These are phyloP conservation scores for Zygosaccharomyces bailii DNA, from an alignment of 805 yeast genomes.

Conservation along the genomic window DNA sequence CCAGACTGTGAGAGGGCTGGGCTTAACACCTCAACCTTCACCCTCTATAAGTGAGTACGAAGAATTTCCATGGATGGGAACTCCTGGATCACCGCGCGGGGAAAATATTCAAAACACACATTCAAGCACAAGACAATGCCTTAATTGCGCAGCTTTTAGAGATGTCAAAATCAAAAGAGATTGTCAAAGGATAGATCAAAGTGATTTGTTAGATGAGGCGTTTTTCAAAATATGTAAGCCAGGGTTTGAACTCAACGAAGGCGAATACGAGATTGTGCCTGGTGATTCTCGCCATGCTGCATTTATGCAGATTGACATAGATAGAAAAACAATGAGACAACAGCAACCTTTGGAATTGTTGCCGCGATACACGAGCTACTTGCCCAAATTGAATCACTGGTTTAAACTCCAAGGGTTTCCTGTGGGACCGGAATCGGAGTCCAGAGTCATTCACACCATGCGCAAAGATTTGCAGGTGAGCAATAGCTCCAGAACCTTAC, in stretches of 20 bases:
- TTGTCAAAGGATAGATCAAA: conserved; percentile 29
- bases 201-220: conserved; percentile 29
- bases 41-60: conserved; percentile 39
- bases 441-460: conserved; percentile 49
- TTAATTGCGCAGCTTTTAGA: conserved; percentile 15
- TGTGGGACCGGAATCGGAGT: conserved; percentile 46
- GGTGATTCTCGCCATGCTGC: conserved; percentile 27
- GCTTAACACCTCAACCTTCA: conserved; percentile 36
- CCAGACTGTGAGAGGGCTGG: conserved; percentile 12
- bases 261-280: conserved; percentile 18
- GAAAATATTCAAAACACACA: conserved; percentile 15
- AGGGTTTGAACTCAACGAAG: conserved; percentile 5
- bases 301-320: conserved; percentile 28
- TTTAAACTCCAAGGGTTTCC: conserved; percentile 53
- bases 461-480: conserved; percentile 44
- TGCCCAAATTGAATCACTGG: conserved; percentile 33
- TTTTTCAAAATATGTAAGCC: conserved; percentile 23
- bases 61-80: conserved; percentile 41
- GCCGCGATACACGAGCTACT: conserved; percentile 29
- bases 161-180: conserved; percentile 25
- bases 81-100: conserved; percentile 28
- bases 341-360: conserved; percentile 21
- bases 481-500: conserved; percentile 27
- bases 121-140: conserved; percentile 5
- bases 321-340: conserved; percentile 14